Conservation (phyloP, 257 asterid species). For the Solanum verrucosum region DNA sequence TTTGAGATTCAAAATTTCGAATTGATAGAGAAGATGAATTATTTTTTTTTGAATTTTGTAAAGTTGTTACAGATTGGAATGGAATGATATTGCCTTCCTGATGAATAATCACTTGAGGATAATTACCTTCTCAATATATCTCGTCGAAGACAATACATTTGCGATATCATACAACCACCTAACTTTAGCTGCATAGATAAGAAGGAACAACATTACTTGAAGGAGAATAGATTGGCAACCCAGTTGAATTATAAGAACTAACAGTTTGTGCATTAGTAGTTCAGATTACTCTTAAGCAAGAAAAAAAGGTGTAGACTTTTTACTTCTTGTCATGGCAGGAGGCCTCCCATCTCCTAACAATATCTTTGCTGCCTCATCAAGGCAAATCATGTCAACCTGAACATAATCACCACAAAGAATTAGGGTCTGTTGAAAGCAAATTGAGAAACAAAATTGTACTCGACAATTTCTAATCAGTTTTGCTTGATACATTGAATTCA, state of each 20-base stretch:
- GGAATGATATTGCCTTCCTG: background rate
- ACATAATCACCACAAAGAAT: background rate
- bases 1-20: too few species aligned
- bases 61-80: too few species aligned
- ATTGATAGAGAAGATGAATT: too few species aligned
- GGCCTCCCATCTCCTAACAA: constrained; percentile 39
- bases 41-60: too few species aligned
- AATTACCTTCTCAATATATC: constrained; percentile 77
- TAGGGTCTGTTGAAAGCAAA: background rate
- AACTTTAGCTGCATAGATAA: constrained; percentile 69
- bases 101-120: background rate
- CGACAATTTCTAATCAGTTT: too few species aligned
- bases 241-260: background rate
- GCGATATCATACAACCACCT: constrained; percentile 87
- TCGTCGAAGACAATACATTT: constrained; percentile 86
- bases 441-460: background rate
- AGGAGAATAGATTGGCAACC: background rate
- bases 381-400: constrained; percentile 82
- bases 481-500: too few species aligned
- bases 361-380: constrained; percentile 68
- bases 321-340: constrained; percentile 87
- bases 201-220: background rate
- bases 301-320: background rate
- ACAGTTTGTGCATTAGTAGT: background rate
- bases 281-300: background rate